These are phyloP conservation scores for Galerina sulciceps DNA, from an alignment of 768 basidiomycete species.

Conservation along the genomic window DNA sequence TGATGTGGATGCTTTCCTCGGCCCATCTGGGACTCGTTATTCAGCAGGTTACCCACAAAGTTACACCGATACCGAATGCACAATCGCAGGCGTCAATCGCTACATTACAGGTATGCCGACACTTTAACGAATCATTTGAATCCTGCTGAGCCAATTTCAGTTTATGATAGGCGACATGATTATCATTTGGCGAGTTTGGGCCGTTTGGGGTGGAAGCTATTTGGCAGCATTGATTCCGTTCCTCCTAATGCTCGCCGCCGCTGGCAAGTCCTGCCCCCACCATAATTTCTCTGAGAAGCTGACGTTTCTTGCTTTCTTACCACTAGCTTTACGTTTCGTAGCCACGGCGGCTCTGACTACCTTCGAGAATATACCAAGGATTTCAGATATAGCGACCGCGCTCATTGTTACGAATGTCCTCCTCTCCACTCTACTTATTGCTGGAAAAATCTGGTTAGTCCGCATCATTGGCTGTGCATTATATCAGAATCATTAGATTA, in stretches of 20 bases:
- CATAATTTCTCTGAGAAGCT: background rate
- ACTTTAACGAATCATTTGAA: too few relatives aligned
- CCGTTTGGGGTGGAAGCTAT: slow-evolving; percentile 6
- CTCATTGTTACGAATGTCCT: slow-evolving; percentile 1
- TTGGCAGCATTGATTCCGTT: background rate
- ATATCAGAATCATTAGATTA: background rate
- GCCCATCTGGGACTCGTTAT: background rate
- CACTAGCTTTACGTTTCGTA: too few relatives aligned
- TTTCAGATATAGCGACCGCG: background rate
- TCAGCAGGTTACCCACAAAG: too few relatives aligned
- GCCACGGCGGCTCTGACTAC: background rate
- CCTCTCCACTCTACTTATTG: background rate
- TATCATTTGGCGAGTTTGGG: slow-evolving; percentile 11
- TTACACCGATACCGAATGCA: too few relatives aligned
- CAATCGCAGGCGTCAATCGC: too few relatives aligned
- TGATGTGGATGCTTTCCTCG: background rate
- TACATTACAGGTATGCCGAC: too few relatives aligned
- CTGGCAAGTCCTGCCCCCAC: background rate
- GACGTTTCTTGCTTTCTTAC: too few relatives aligned
- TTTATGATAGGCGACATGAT: slow-evolving; percentile 12
- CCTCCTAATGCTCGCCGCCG: slow-evolving; percentile 5
- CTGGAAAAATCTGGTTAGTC: background rate
- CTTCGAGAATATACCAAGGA: background rate
- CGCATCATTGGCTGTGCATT: background rate
- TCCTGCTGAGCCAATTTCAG: background rate